These are phyloP conservation scores for Cichorium intybus DNA, from an alignment of 140 eudicot species.

Conservation along the genomic window DNA sequence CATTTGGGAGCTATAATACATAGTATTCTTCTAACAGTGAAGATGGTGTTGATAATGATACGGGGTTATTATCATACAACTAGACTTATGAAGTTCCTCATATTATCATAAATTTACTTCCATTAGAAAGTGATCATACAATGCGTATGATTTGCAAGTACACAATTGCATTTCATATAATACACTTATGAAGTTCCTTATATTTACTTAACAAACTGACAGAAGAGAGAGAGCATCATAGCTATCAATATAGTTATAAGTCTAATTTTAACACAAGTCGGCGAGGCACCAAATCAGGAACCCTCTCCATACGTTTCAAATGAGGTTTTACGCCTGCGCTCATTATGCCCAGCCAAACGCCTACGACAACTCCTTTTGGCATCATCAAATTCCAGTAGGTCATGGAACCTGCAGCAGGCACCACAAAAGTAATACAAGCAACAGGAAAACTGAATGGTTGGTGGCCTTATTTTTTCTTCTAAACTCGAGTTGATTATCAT, in stretches of 20 bases:
- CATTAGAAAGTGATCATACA: background rate
- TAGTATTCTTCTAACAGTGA: background rate
- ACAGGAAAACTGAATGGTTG: background rate
- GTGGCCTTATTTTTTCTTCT: no score
- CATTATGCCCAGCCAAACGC: constrained; percentile 90
- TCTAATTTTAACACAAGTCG: constrained; percentile 19
- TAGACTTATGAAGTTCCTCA: no score
- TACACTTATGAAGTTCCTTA: constrained; percentile 9
- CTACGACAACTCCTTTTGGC: constrained; percentile 91
- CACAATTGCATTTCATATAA: background rate
- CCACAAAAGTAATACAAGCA: constrained; percentile 6
- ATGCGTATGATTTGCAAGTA: background rate
- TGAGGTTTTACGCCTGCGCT: constrained; percentile 79
- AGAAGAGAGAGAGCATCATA: constrained; percentile 75
- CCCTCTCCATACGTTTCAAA: constrained; percentile 52
- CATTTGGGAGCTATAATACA: no score
- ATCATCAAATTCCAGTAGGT: constrained; percentile 72
- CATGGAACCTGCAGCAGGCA: constrained; percentile 68
- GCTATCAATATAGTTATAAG: constrained; percentile 13
- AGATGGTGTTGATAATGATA: background rate
- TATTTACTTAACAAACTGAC: constrained; percentile 40
- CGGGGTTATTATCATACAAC: background rate
- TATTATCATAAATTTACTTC: background rate
- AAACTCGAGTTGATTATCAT: no score
- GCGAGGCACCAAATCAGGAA: constrained; percentile 24